phyloP scores from a whole-genome alignment of 176 grass and related monocot species.

The Alopecurus myosuroides region DNA sequence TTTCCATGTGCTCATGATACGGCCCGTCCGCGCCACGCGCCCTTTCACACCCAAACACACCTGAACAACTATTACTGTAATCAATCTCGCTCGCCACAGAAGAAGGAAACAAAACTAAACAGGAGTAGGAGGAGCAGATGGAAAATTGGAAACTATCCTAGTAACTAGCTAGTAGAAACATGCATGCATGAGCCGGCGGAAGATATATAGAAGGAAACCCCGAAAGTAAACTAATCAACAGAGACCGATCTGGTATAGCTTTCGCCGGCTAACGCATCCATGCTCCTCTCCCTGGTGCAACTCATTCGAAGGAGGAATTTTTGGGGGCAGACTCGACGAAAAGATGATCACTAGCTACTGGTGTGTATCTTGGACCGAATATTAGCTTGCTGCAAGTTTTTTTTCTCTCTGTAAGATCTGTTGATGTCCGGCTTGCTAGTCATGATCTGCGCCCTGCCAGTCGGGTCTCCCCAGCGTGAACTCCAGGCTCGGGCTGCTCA shows the following conservation, averaged over 20 bases:
- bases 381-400: constrained; percentile 21
- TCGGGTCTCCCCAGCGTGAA: constrained; percentile 88
- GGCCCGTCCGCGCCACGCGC: constrained; percentile 25
- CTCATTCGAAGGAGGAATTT: background rate
- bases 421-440: constrained; percentile 23
- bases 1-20: constrained; percentile 72
- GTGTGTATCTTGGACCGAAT: constrained; percentile 21
- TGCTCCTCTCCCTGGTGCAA: background rate
- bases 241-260: background rate
- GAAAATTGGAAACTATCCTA: background rate
- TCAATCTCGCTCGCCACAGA: background rate
- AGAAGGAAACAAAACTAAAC: constrained; percentile 1
- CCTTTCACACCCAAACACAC: constrained; percentile 25
- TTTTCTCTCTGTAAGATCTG: background rate
- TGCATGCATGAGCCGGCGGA: background rate
- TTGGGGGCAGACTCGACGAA: background rate
- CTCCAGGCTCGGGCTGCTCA: constrained; percentile 81
- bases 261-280: background rate
- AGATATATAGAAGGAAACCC: background rate
- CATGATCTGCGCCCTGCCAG: constrained; percentile 62
- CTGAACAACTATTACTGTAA: background rate
- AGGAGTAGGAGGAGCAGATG: background rate
- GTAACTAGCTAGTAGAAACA: background rate
- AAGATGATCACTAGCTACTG: background rate
- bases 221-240: constrained; percentile 11